Percentiles rank a stretch among this genome's conserved stretches.
These are phyloP conservation scores for Nidularia pulvinata DNA, from an alignment of 768 basidiomycete genomes.

Conservation along the genomic window DNA sequence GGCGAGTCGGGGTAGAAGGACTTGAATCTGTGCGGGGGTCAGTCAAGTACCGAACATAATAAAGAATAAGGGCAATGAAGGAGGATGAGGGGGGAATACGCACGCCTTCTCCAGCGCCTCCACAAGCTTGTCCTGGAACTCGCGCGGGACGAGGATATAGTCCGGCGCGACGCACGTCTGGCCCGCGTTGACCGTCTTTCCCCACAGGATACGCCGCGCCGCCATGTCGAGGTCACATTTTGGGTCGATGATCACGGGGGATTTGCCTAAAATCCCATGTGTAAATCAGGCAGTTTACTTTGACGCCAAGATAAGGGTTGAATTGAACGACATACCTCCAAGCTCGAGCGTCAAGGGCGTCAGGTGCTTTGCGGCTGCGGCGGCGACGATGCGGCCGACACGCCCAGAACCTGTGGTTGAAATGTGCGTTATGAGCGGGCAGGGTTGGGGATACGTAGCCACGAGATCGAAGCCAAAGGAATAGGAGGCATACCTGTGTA, in stretches of 20 bases:
- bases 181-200: conserved; percentile 77
- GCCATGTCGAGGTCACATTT: conserved; percentile 62
- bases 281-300: no score
- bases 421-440: no score
- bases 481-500: conserved; percentile 58
- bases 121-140: conserved; percentile 44
- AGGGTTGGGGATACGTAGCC: no score
- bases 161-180: conserved; percentile 74
- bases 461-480: no score
- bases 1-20: conserved; percentile 57
- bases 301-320: not conserved
- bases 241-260: conserved; percentile 74
- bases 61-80: no score
- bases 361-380: conserved; percentile 76
- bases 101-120: conserved; percentile 41
- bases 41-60: no score
- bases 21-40: conserved; percentile 36
- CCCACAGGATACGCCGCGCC: conserved; percentile 79
- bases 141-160: conserved; percentile 47
- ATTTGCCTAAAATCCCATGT: conserved; percentile 60
- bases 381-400: conserved; percentile 66
- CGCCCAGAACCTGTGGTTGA: conserved; percentile 52
- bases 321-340: conserved; percentile 19
- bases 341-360: conserved; percentile 61
- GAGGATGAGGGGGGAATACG: conserved; percentile 9